phyloP scores from a whole-genome alignment of 2,329 filamentous ascomycete genomes.

The Colletotrichum gigasporum region DNA sequence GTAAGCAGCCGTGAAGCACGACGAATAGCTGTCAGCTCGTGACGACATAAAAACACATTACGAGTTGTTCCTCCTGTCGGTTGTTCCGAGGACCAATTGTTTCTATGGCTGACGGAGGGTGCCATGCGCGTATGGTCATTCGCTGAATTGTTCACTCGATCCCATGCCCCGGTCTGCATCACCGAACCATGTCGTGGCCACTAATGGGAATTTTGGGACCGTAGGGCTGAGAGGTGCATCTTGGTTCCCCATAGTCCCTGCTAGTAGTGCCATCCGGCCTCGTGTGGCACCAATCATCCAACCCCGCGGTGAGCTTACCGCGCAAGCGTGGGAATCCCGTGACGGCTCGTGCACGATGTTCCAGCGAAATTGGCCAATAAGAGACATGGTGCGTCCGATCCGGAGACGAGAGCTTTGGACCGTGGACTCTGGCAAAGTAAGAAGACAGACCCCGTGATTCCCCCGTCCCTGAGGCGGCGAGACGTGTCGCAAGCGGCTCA shows the following conservation, averaged over 20 bases:
- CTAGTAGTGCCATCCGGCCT: neutral
- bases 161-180: neutral
- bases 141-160: neutral
- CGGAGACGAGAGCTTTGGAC: no score
- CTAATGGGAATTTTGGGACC: neutral
- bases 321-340: neutral
- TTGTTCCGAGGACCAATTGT: no score
- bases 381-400: no score
- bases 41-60: no score
- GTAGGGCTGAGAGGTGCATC: conserved; percentile 22
- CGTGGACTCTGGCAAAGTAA: no score
- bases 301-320: conserved; percentile 13
- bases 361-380: neutral
- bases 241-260: neutral
- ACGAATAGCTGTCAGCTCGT: no score
- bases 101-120: neutral
- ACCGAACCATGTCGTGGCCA: neutral
- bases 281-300: no score
- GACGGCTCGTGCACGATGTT: neutral
- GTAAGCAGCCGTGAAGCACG: no score
- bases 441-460: no score
- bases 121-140: neutral
- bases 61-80: no score
- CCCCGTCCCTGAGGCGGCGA: no score
- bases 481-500: no score